phyloP scores from a whole-genome alignment of 768 basidiomycete species.

The Boletus rufocinnamomeus region DNA sequence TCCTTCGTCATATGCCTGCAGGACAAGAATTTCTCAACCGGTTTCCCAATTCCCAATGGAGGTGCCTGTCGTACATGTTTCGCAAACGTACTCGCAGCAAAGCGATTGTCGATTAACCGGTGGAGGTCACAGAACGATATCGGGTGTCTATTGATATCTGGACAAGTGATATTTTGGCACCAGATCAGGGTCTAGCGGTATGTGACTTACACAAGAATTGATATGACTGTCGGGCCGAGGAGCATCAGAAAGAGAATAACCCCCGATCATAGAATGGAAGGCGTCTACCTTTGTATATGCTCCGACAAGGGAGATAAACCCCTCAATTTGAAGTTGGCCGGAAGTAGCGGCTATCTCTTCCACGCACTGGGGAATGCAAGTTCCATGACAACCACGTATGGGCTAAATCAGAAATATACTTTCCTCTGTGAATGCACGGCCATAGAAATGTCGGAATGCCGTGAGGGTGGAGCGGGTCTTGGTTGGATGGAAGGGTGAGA shows the following conservation, averaged over 20 bases:
- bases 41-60: background rate
- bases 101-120: constrained; percentile 62
- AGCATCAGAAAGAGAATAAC: constrained; percentile 22
- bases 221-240: constrained; percentile 53
- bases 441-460: constrained; percentile 74
- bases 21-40: constrained; percentile 7
- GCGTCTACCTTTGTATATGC: constrained; percentile 66
- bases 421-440: constrained; percentile 70
- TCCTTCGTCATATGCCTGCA: constrained; percentile 70
- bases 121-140: constrained; percentile 68
- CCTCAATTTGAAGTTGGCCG: constrained; percentile 61
- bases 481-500: constrained; percentile 24
- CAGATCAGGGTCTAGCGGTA: background rate
- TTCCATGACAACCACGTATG: constrained; percentile 15
- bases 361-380: constrained; percentile 52
- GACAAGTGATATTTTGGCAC: constrained; percentile 3
- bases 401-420: constrained; percentile 25
- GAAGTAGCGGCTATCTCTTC: constrained; percentile 57
- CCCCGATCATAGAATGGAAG: constrained; percentile 20
- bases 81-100: constrained; percentile 69
- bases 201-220: constrained; percentile 79
- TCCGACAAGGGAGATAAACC: constrained; percentile 84
- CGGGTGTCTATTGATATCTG: constrained; percentile 82
- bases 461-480: constrained; percentile 67
- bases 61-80: constrained; percentile 55